Base-by-base conservation (phyloP, 2,329 filamentous ascomycete species). In the Pyrenophora tritici-repentis region DNA sequence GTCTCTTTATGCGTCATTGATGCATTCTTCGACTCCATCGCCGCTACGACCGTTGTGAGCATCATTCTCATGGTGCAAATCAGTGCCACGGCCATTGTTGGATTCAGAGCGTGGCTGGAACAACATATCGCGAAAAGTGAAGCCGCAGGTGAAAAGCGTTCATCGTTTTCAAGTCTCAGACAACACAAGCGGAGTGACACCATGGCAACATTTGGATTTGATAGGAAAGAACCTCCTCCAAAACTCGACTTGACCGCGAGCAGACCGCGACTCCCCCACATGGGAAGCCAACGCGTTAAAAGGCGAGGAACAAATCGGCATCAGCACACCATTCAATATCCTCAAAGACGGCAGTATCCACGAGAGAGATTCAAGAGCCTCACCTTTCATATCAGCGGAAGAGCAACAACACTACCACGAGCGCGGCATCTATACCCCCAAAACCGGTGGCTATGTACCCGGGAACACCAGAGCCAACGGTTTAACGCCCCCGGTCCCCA, bases 1-100 rank as follows among this genome's bases (percentile, higher is more conserved):
- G 62, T 68, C 18, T 65, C 59, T 4, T 58, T 70, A 9, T 70
- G 67, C 37, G 22, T 65, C n/a, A 48, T 65, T 3, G 67, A 70
- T 46, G 62, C 67, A 6, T 31, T 68, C 1, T 52, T 70, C 1
- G 64, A 55, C 4, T 61, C 66, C 0, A 46, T 50, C 22, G 10
- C 42, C 1, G 47, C 66, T 3, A 60, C 58, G 1, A 58, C 54
- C 2, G 29, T 65, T 1, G 37, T 62, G 12, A 58, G 47, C 10
- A 12, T 61, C 1, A 26, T 68, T 0, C 35, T 66, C 29, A 61
- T 67, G 54, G 7, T 62, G 2, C 65, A 68, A 24, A 50, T 68
- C 33, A 58, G 55, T 22, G 56, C 65, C 1, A 57, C 54, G 6
- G 59, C 51, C 10, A 31, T 68, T n/a, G 31, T 67, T 1, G 59